Base-by-base conservation (phyloP, 2,329 filamentous ascomycete species). In the Escovopsis sp. region DNA sequence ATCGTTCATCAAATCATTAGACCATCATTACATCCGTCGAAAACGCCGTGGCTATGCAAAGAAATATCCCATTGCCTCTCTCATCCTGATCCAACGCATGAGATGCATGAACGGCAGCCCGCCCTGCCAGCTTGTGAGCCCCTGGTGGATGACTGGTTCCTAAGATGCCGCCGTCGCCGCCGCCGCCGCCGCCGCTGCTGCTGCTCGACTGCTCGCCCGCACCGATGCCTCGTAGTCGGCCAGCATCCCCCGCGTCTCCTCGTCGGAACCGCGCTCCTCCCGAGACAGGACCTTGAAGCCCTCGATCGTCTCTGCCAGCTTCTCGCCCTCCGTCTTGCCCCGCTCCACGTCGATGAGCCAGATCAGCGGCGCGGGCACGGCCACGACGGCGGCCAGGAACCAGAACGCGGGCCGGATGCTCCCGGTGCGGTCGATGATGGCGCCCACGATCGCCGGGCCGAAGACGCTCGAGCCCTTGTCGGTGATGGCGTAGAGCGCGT, bases 381-480 rank as follows among this genome's bases (percentile, higher is more conserved):
- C 79, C 6, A 98, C 81, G n/a, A 98, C 61, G 5, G 76, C 65
- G 0, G 84, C 85, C 28, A 98, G 63, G 53, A 98, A 98, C 68
- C 81, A 86, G 56, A 98, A 98, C 1, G 88, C 87, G 6, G 81
- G 81, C 33, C 83, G 69, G 39, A 90, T 88, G 45, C 82, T 77
- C 5, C 82, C 82, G 19, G 79, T 79, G 34, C 65, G 72, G 56
- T 96, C 87, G 11, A 90, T 94, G 44, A 98, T 94, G 11, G 77
- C 75, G 1, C 87, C 90, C 1, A 98, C 90, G 51, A 98, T 88
- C 1, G 85, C 81, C 0, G 90, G 90, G 0, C 90, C 90, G 55
- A 98, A 94, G 2, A 96, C 68, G 51, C 83, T 92, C 16, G 82
- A 90, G 1, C 88, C 87, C 57, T 98, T 98, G 55, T 98, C 90